Conservation (phyloP, 805 yeast species). For the Nakazawaea wickerhamii region DNA sequence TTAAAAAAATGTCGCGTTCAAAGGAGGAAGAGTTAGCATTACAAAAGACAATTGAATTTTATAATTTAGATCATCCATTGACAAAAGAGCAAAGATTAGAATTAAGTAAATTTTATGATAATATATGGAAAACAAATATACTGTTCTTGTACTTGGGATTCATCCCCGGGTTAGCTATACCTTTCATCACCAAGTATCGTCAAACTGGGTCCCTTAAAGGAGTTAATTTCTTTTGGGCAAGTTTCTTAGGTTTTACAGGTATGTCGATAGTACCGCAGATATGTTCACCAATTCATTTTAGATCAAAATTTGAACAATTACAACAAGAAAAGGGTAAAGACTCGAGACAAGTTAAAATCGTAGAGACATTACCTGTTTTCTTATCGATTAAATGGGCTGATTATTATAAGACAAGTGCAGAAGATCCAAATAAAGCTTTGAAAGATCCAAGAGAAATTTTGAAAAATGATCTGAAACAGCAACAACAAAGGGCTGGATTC, state of each 20-base stretch:
- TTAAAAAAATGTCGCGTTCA: background rate
- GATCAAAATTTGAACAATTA: constrained; percentile 26
- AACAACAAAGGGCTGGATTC: constrained; percentile 2
- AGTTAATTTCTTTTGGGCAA: constrained; percentile 35
- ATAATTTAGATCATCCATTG: constrained; percentile 42
- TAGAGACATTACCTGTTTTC: constrained; percentile 22
- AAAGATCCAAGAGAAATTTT: constrained; percentile 45
- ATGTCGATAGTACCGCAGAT: constrained; percentile 29
- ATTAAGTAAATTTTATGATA: constrained; percentile 32
- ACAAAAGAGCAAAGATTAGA: constrained; percentile 35
- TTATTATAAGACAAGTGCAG: constrained; percentile 47
- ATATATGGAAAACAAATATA: constrained; percentile 29
- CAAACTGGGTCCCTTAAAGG: constrained; percentile 29
- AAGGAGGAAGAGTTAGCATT: constrained; percentile 14
- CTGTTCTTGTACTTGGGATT: constrained; percentile 36
- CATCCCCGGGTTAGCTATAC: constrained; percentile 35
- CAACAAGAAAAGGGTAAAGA: constrained; percentile 21
- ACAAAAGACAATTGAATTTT: constrained; percentile 39
- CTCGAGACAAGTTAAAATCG: constrained; percentile 18
- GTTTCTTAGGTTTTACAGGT: constrained; percentile 36
- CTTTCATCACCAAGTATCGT: constrained; percentile 32
- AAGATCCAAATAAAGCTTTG: constrained; percentile 45
- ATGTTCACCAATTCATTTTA: constrained; percentile 27
- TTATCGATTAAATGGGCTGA: constrained; percentile 35
- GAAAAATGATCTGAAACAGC: background rate